Evolutionary conservation across 371 early-diverging fungal genomes (phyloP).

Genomic region (Gilbertella persicaria): DNA sequence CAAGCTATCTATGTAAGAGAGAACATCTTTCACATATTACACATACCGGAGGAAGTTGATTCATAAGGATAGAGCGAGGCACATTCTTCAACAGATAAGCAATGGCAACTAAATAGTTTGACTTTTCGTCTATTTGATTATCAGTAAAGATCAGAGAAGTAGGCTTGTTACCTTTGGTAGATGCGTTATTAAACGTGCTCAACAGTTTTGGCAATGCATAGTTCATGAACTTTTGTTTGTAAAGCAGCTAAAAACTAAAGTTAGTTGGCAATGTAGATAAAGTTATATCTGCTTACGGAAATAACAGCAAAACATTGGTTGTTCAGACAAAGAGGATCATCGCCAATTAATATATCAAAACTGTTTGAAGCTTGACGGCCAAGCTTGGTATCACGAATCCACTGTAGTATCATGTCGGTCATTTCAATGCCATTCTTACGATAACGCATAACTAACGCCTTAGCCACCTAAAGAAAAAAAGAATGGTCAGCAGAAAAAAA

Average conservation of each 20-base stretch:
- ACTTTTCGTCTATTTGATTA: conserved; percentile 46
- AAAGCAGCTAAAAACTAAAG: conserved; percentile 57
- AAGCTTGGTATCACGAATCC: conserved; percentile 43
- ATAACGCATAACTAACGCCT: conserved; percentile 59
- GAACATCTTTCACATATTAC: not conserved
- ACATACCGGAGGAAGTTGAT: conserved; percentile 70
- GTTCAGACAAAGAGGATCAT: conserved; percentile 67
- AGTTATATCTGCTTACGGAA: conserved; percentile 43
- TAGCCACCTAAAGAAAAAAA: conserved; percentile 51
- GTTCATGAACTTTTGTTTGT: conserved; percentile 82
- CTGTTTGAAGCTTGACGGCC: conserved; percentile 63
- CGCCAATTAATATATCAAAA: conserved; percentile 67
- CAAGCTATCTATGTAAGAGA: conserved; percentile 43
- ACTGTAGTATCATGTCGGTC: conserved; percentile 52
- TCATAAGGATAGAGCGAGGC: conserved; percentile 78
- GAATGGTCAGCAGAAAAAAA: no score
- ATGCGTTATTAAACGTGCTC: conserved; percentile 53
- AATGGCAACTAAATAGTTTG: conserved; percentile 74
- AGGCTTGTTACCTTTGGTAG: conserved; percentile 8
- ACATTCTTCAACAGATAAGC: conserved; percentile 79
- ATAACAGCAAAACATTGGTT: conserved; percentile 68
- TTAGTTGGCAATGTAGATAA: not conserved
- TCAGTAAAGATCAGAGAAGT: not conserved
- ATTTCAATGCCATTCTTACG: conserved; percentile 52
- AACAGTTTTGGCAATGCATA: conserved; percentile 70